A percentile compares a stretch with the other conserved stretches of the same genome.
phyloP scores from a whole-genome alignment of 2,329 filamentous ascomycete genomes.

The Juglanconis oblonga region DNA sequence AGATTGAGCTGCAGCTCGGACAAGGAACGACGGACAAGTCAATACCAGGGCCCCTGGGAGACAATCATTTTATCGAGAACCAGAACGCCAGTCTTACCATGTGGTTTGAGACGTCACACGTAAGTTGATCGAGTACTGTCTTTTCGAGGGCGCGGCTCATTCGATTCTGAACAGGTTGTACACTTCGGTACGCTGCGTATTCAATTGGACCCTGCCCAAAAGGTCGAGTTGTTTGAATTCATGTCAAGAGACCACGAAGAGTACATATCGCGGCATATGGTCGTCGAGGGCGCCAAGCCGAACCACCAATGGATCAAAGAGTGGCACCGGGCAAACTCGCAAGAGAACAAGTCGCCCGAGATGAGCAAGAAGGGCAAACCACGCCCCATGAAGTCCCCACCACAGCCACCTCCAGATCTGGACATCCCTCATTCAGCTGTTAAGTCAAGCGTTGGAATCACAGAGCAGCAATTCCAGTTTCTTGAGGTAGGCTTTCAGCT shows the following conservation, averaged over 20 bases:
- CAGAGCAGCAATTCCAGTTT: conserved; percentile 60
- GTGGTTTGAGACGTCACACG: conserved; percentile 82
- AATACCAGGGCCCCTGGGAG: conserved; percentile 54
- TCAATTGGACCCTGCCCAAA: conserved; percentile 74
- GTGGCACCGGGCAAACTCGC: conserved; percentile 57
- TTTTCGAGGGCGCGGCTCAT: neutral
- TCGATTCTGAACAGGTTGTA: conserved; percentile 7
- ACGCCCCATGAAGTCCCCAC: conserved; percentile 58
- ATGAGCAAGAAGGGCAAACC: conserved; percentile 66
- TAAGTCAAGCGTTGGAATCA: conserved; percentile 56
- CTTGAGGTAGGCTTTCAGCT: conserved; percentile 51
- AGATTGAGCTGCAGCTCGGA: conserved; percentile 83
- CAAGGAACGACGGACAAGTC: conserved; percentile 54
- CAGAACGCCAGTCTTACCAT: conserved; percentile 78
- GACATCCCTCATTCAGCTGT: conserved; percentile 58
- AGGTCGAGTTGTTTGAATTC: conserved; percentile 84
- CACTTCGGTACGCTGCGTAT: conserved; percentile 68
- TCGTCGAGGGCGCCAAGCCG: conserved; percentile 60
- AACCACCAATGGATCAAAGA: conserved; percentile 65
- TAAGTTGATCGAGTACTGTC: conserved; percentile 41
- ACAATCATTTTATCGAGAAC: conserved; percentile 67
- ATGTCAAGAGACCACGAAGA: conserved; percentile 75
- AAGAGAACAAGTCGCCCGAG: conserved; percentile 61
- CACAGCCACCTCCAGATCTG: conserved; percentile 56
- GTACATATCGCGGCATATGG: conserved; percentile 69